Conservation (phyloP, 2,329 filamentous ascomycete genomes). For the Neopestalotiopsis sp. region DNA sequence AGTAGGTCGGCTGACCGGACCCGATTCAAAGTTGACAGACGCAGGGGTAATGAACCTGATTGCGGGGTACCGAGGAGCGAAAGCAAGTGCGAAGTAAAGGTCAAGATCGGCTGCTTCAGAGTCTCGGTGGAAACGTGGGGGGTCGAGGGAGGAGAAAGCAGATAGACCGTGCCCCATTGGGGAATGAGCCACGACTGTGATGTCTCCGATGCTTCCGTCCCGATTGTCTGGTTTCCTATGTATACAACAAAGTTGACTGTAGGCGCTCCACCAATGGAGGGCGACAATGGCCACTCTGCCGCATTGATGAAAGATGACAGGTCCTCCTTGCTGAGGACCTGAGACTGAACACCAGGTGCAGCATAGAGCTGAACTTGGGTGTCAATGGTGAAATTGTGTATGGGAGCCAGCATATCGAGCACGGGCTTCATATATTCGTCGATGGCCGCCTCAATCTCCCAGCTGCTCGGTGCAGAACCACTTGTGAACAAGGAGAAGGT, state of each 20-base stretch:
- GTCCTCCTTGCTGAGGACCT: constrained; percentile 80
- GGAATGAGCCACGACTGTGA: constrained; percentile 86
- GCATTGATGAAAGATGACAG: constrained; percentile 96
- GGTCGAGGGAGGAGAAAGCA: constrained; percentile 54
- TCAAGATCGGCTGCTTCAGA: constrained; percentile 81
- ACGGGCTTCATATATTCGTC: constrained; percentile 82
- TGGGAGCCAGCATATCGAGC: constrained; percentile 76
- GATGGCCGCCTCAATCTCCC: constrained; percentile 87
- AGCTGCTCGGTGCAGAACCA: constrained; percentile 77
- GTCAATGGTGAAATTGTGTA: constrained; percentile 95
- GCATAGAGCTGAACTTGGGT: constrained; percentile 96
- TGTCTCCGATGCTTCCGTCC: constrained; percentile 40
- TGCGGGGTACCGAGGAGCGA: constrained; percentile 85
- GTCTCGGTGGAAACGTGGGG: constrained; percentile 65
- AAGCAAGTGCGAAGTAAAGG: constrained; percentile 88
- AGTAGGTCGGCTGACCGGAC: constrained; percentile 85
- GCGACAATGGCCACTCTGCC: constrained; percentile 94
- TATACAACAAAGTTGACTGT: constrained; percentile 97
- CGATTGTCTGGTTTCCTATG: constrained; percentile 78
- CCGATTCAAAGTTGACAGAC: constrained; percentile 83
- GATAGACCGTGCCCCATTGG: constrained; percentile 83
- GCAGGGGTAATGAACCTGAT: constrained; percentile 81
- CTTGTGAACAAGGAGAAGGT: constrained; percentile 95
- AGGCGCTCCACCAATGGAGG: constrained; percentile 89
- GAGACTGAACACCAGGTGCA: constrained; percentile 63